Evolutionary conservation across 495 filamentous ascomycete genomes (phyloP).

Genomic region (Aspergillus kassunensis): DNA sequence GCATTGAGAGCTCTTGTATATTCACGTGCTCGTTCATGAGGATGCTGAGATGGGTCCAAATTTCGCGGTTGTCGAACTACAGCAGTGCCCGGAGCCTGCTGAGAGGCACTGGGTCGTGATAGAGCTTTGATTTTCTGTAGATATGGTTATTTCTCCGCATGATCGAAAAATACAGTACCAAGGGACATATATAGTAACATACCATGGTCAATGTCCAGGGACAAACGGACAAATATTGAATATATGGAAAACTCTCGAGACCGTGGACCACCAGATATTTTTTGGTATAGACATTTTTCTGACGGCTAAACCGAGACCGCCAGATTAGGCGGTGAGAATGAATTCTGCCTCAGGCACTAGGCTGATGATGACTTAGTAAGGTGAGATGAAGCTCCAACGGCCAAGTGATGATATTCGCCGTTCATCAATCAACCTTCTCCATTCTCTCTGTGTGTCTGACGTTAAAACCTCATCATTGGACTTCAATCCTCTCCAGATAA

Average conservation of each 20-base stretch:
- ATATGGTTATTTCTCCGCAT: neutral
- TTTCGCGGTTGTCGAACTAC: slow-evolving; percentile 75
- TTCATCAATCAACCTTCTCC: slow-evolving; percentile 12
- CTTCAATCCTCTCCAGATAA: neutral
- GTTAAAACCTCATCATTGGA: neutral
- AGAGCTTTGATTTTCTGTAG: slow-evolving; percentile 88
- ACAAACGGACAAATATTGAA: neutral
- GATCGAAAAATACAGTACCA: neutral
- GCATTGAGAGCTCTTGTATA: slow-evolving; percentile 88
- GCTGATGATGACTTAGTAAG: slow-evolving; percentile 1
- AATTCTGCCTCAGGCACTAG: slow-evolving; percentile 1
- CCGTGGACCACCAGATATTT: neutral
- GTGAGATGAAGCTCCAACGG: slow-evolving; percentile 16
- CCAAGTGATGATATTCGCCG: slow-evolving; percentile 16
- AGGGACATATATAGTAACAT: too few species aligned
- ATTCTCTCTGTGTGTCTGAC: slow-evolving; percentile 1
- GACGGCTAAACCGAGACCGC: slow-evolving; percentile 15
- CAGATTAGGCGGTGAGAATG: slow-evolving; percentile 20
- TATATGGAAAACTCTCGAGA: neutral
- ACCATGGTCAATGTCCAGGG: slow-evolving; percentile 26
- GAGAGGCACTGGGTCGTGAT: slow-evolving; percentile 67
- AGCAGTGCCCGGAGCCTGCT: slow-evolving; percentile 74
- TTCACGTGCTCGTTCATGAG: slow-evolving; percentile 90
- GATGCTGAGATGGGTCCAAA: slow-evolving; percentile 87
- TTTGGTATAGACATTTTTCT: slow-evolving; percentile 16